A percentile compares a stretch with the other conserved stretches of the same genome.
phyloP scores from a whole-genome alignment of 805 yeast genomes.

The Kluyveromyces wickerhamii region DNA sequence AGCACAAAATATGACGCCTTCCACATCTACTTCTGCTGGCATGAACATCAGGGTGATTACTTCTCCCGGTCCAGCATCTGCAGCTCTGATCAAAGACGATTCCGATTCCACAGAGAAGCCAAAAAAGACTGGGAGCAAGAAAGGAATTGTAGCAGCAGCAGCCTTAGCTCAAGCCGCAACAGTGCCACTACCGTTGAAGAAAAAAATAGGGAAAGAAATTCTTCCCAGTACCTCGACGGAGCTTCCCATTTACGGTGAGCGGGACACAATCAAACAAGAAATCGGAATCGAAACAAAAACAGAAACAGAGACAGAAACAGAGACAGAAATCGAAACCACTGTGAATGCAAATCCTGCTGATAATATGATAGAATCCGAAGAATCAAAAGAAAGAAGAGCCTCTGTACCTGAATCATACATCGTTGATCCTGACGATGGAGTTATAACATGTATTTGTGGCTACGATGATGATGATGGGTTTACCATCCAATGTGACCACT shows the following conservation, averaged over 20 bases:
- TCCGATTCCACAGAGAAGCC: conserved; percentile 6
- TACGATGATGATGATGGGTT: conserved; percentile 86
- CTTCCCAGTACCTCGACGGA: too few species aligned
- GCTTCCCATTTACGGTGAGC: too few species aligned
- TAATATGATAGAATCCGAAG: conserved; percentile 3
- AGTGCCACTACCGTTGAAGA: conserved; percentile 51
- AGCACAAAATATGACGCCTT: not conserved
- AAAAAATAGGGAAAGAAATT: conserved; percentile 3
- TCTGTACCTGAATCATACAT: conserved; percentile 39
- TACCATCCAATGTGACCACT: conserved; percentile 88
- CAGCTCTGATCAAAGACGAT: conserved; percentile 26
- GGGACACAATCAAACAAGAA: conserved; percentile 4
- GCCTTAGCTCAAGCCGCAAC: conserved; percentile 80
- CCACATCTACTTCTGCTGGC: conserved; percentile 1
- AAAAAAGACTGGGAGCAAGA: conserved; percentile 11
- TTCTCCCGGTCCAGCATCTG: conserved; percentile 43
- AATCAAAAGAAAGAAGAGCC: conserved; percentile 10
- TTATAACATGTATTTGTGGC: conserved; percentile 84
- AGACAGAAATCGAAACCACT: conserved; percentile 7
- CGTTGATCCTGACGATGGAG: conserved; percentile 75
- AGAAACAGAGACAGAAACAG: too few species aligned
- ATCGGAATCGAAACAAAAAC: conserved; percentile 2
- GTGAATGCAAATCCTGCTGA: conserved; percentile 10
- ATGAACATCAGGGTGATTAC: conserved; percentile 21
- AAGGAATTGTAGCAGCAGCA: conserved; percentile 73